phyloP scores from a whole-genome alignment of 257 asterid species.

The Fraxinus pennsylvanica region DNA sequence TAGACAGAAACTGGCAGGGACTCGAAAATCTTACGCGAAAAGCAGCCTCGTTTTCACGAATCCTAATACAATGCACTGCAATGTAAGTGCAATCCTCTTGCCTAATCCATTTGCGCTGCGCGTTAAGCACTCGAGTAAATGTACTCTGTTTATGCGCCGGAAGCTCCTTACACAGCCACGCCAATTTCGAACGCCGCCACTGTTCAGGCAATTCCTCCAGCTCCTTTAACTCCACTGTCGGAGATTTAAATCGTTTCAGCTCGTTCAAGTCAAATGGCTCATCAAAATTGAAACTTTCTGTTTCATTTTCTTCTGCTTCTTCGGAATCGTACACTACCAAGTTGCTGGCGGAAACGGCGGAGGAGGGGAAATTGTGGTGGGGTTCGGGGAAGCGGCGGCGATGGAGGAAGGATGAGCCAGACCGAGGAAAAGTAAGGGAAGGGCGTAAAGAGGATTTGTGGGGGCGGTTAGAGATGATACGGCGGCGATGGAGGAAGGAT shows the following conservation, averaged over 20 bases:
- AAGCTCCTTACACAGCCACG: constrained; percentile 97
- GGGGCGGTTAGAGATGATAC: constrained; percentile 16
- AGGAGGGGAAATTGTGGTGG: constrained; percentile 28
- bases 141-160: constrained; percentile 72
- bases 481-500: constrained; percentile 23
- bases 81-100: constrained; percentile 78
- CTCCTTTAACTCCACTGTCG: constrained; percentile 63
- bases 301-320: constrained; percentile 25
- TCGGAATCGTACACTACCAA: constrained; percentile 21
- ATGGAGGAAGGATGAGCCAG: constrained; percentile 28
- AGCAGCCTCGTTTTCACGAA: constrained; percentile 79
- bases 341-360: constrained; percentile 31
- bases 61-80: constrained; percentile 68
- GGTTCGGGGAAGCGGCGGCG: constrained; percentile 27
- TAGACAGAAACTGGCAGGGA: neutral
- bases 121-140: constrained; percentile 70
- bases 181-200: constrained; percentile 92
- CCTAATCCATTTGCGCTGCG: constrained; percentile 87
- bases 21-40: constrained; percentile 50
- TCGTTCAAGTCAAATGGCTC: constrained; percentile 60
- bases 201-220: constrained; percentile 89
- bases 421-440: constrained; percentile 13
- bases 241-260: constrained; percentile 60
- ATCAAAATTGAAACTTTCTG: constrained; percentile 46
- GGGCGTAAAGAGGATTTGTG: constrained; percentile 29